A percentile compares a stretch with the other conserved stretches of the same genome.
phyloP scores from a whole-genome alignment of 2,329 filamentous ascomycete species.

The Pyrenochaeta sp. region DNA sequence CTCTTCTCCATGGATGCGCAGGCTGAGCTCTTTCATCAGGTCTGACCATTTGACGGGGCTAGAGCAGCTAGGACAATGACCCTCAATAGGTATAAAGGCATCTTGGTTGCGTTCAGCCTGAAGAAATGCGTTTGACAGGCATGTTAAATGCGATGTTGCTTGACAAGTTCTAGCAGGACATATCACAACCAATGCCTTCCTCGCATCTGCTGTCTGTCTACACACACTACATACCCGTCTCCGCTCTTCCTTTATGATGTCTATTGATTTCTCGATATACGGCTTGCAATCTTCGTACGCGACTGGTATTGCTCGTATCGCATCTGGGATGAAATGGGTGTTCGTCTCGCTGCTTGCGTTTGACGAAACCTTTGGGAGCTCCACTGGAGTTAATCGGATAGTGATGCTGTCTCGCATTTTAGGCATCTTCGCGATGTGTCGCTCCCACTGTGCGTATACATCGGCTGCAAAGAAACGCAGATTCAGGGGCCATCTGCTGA shows the following conservation, averaged over 20 bases:
- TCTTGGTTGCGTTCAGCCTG: constrained; percentile 45
- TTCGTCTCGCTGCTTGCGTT: constrained; percentile 28
- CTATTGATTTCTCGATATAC: constrained; percentile 61
- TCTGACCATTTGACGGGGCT: constrained; percentile 72
- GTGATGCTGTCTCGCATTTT: constrained; percentile 36
- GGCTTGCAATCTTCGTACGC: constrained; percentile 60
- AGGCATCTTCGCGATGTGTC: constrained; percentile 46
- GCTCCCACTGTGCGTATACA: constrained; percentile 73
- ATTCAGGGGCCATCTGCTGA: constrained; percentile 80
- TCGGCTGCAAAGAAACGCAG: constrained; percentile 80
- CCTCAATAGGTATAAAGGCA: constrained; percentile 70
- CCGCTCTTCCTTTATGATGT: constrained; percentile 22
- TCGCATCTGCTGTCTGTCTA: constrained; percentile 44
- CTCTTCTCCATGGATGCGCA: constrained; percentile 73
- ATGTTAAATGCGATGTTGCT: constrained; percentile 62
- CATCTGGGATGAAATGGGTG: constrained; percentile 35
- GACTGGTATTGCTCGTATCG: constrained; percentile 56
- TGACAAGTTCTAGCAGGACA: constrained; percentile 60
- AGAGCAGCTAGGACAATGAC: constrained; percentile 75
- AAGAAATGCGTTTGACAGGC: constrained; percentile 62
- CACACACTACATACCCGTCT: constrained; percentile 59
- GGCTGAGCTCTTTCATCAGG: constrained; percentile 81
- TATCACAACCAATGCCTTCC: constrained; percentile 55
- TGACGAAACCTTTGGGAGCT: constrained; percentile 27
- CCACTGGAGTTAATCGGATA: constrained; percentile 39